Base-by-base conservation (phyloP, 148 eudicot species). In the Vaccinium corymbosum region DNA sequence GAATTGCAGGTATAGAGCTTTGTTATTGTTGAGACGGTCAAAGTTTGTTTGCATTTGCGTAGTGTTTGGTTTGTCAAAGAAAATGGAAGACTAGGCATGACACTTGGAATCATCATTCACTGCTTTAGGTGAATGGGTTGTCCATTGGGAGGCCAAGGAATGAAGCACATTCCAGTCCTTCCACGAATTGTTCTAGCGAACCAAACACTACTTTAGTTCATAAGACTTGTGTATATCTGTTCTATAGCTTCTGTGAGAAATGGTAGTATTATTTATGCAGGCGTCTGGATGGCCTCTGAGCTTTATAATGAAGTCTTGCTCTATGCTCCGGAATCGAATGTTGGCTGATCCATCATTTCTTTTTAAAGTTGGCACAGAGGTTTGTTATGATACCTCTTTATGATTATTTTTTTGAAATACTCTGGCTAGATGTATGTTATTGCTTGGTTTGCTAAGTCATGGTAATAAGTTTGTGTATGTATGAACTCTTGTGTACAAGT, bases 1-100 rank as follows among this genome's bases (percentile, higher is more conserved):
- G 94, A 90, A 48, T 85, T 92, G 84, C 92, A 91, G 94, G 94
- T 91, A 78, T 38, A 17, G 68, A 16, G 16, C 15, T 62, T n/a
- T 25, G 53, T 53, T 74, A 38, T 7, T 71, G 35, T 53, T 29
- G 8, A 35, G 16, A 25, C 1, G 20, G 16, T 46, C 29, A 25
- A 59, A 5, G 50, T 32, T 19, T 27, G 50, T 32, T 80, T 22
- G 2, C 17, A 50, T 84, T 61, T 7, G 68, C 62, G 6, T 61
- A 3, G 27, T 9, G 27, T 61, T 20, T 9, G 68, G 68, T 62
- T n/a, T 62, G 68, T 13, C 68, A n/a, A 9, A 8, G 27, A n/a
- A 62, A 62, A 62, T 7, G 27, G 12, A 62, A 62, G 68, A 19
- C n/a, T n/a, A 25, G n/a, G 8, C 27, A 62, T 7, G 27, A n/a